Conservation (phyloP, 2,329 filamentous ascomycete genomes). For the Spiromastix sp. region DNA sequence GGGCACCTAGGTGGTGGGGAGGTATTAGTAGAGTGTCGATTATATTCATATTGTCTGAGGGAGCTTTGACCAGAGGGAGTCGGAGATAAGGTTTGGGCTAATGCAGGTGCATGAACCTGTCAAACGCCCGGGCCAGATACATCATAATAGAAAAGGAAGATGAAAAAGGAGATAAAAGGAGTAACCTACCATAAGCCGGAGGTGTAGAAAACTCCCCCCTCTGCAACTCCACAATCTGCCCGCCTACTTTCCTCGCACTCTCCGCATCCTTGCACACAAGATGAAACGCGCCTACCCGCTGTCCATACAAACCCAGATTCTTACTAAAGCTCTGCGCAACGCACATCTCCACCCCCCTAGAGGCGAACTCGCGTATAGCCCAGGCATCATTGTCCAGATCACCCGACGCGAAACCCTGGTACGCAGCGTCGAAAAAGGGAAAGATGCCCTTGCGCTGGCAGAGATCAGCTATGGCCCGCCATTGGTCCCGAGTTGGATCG, state of each 20-base stretch:
- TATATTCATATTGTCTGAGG: no score
- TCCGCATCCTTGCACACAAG: slow-evolving; percentile 31
- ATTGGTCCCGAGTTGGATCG: slow-evolving; percentile 84
- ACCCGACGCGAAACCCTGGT: slow-evolving; percentile 94
- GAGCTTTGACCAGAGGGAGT: no score
- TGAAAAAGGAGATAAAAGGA: background rate
- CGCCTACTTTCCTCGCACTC: slow-evolving; percentile 52
- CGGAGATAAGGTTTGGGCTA: no score
- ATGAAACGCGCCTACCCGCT: slow-evolving; percentile 92
- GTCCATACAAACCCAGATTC: slow-evolving; percentile 76
- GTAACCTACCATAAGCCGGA: slow-evolving; percentile 58
- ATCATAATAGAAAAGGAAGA: background rate
- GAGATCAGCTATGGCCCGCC: slow-evolving; percentile 73
- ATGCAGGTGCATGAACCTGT: no score
- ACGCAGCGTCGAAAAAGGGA: slow-evolving; percentile 95
- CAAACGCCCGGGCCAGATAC: no score
- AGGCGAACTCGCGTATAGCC: slow-evolving; percentile 83
- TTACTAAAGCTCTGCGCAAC: slow-evolving; percentile 53
- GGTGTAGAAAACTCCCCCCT: slow-evolving; percentile 89
- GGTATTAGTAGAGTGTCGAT: no score
- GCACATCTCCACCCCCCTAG: slow-evolving; percentile 65
- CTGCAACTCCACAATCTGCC: slow-evolving; percentile 80
- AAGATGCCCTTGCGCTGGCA: slow-evolving; percentile 76
- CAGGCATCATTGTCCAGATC: slow-evolving; percentile 75
- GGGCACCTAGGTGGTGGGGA: no score